Evolutionary conservation across 140 eudicot genomes (phyloP), one percentile per base, ranked within the genome.

Genomic region (Bidens hawaiensis): DNA sequence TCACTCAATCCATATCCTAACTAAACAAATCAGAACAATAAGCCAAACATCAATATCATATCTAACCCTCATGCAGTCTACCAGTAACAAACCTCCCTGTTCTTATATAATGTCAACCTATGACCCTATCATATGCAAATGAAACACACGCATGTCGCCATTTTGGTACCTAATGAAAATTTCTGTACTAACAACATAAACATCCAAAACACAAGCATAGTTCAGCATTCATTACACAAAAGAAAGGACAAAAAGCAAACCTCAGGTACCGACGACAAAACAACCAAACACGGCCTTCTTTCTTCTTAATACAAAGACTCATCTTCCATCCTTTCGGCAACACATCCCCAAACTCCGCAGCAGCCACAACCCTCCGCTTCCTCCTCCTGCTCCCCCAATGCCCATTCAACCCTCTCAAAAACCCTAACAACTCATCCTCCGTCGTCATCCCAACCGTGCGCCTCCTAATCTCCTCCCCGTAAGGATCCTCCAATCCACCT

Each of bases 331-430:
- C 95, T 46, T 80, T 73, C 0, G 95, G 96, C 79, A 91, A 70
- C 7, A 43, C 78, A 71, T 81, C 79, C 28, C 96, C 98, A 22
- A 87, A 87, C 41, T 70, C 84, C 43, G 66, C 67, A 0, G 96
- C 96, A 53, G 87, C 96, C 22, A 87, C 96, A 65, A 84, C 78
- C 79, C 78, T 84, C 75, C 79, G 82, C 88, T 85, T 91, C 91
- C 68, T 82, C 77, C 96, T 84, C 79, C 89, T 71, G 76, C 91
- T 87, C 42, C 95, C 94, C 96, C 96, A 91, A 49, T 81, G 76
- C 46, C 98, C 98, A 50, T 77, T 60, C 79, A 84, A 63, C 5
- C 82, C 85, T 16, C 69, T 69, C 67, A 91, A 50, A 72, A 78
- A 87, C 68, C 70, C 96, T 66, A 91, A 70, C 69, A 91, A 33